phyloP scores from a whole-genome alignment of 2,329 filamentous ascomycete species.

The Claviceps cyperi region DNA sequence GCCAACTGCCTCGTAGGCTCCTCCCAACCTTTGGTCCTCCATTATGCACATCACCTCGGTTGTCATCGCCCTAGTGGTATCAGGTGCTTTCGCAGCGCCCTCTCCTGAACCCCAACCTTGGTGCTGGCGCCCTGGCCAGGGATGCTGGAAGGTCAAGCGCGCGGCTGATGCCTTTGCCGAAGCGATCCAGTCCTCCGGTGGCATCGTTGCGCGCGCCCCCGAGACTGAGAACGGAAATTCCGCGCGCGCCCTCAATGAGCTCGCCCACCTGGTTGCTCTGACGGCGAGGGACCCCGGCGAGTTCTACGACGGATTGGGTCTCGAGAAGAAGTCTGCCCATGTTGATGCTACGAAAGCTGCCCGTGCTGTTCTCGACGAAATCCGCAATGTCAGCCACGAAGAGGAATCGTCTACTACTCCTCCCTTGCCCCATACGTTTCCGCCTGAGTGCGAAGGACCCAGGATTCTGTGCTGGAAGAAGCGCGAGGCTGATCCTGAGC shows the following conservation, averaged over 20 bases:
- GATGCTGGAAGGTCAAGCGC: conserved; percentile 15
- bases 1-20: not conserved
- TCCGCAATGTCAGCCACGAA: conserved; percentile 4
- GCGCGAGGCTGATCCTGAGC: conserved; percentile 8
- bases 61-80: conserved; percentile 25
- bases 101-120: conserved; percentile 6
- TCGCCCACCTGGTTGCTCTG: conserved; percentile 22
- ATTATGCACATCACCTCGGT: conserved; percentile 9
- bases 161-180: conserved; percentile 8
- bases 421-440: conserved; percentile 17
- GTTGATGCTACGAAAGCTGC: conserved; percentile 16
- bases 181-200: conserved; percentile 13
- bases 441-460: conserved; percentile 3
- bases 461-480: conserved; percentile 6
- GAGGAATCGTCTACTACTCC: conserved; percentile 1
- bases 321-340: conserved; percentile 13
- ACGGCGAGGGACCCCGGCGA: conserved; percentile 14
- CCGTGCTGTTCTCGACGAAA: conserved; percentile 20
- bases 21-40: not conserved
- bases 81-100: conserved; percentile 19
- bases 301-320: conserved; percentile 19
- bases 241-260: conserved; percentile 23
- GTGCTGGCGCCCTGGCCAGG: conserved; percentile 16
- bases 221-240: conserved; percentile 18
- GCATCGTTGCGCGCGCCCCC: conserved; percentile 13